Evolutionary conservation across 805 yeast genomes (phyloP).

Genomic region (Brettanomyces sp.): DNA sequence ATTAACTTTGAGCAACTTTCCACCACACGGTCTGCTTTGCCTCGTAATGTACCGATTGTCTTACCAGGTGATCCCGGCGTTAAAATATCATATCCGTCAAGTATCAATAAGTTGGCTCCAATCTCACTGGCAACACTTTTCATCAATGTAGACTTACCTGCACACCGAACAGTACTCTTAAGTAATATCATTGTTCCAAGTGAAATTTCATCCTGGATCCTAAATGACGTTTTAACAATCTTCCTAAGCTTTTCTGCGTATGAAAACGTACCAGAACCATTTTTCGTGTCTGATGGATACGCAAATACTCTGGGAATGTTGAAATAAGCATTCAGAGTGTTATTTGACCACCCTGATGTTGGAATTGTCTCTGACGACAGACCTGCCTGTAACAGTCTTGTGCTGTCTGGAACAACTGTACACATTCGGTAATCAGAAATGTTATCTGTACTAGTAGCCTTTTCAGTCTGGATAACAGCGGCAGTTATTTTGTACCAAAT

Average conservation of each 20-base stretch:
- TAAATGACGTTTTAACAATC: constrained; percentile 44
- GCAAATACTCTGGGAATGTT: constrained; percentile 4
- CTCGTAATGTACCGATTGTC: constrained; percentile 68
- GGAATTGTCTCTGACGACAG: constrained; percentile 33
- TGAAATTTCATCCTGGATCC: constrained; percentile 21
- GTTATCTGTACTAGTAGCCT: constrained; percentile 12
- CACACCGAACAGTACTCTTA: constrained; percentile 60
- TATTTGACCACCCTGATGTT: neutral
- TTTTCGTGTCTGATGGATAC: constrained; percentile 2
- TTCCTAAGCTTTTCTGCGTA: constrained; percentile 44
- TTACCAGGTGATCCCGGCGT: constrained; percentile 68
- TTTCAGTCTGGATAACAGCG: constrained; percentile 27
- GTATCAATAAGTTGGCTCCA: constrained; percentile 57
- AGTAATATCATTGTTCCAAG: constrained; percentile 57
- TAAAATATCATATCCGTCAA: constrained; percentile 61
- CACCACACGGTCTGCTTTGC: constrained; percentile 59
- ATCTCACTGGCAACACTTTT: constrained; percentile 42
- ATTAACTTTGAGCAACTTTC: constrained; percentile 38
- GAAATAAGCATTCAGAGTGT: constrained; percentile 5
- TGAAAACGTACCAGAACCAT: constrained; percentile 26
- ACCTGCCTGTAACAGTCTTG: constrained; percentile 66
- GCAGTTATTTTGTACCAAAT: constrained; percentile 80
- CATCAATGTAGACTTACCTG: constrained; percentile 69
- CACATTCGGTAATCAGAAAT: constrained; percentile 29
- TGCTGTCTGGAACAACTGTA: constrained; percentile 56